A percentile compares a stretch with the other conserved stretches of the same genome.
Conservation (phyloP, 805 yeast species). For the Ogataea trehalophila region DNA sequence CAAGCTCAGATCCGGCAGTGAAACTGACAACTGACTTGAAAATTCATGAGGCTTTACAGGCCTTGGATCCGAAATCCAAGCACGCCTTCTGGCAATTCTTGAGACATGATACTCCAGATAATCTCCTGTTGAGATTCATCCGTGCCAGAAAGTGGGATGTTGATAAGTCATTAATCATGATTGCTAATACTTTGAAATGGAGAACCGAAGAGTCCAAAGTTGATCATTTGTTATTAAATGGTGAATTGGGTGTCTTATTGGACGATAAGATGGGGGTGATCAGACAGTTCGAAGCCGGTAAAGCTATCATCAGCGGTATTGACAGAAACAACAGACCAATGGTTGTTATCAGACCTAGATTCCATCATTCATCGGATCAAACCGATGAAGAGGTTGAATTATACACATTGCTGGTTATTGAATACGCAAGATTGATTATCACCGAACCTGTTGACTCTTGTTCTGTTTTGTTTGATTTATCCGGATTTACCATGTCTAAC, state of each 20-base stretch:
- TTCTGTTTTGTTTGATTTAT: constrained; percentile 78
- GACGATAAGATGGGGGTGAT: constrained; percentile 41
- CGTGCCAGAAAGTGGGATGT: constrained; percentile 86
- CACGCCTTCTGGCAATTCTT: constrained; percentile 53
- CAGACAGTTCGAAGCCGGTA: constrained; percentile 56
- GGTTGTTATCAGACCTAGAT: constrained; percentile 72
- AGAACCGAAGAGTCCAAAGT: constrained; percentile 56
- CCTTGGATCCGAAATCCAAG: constrained; percentile 49
- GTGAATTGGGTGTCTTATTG: constrained; percentile 61
- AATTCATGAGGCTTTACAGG: constrained; percentile 46
- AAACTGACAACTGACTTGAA: constrained; percentile 29
- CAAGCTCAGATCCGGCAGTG: constrained; percentile 25
- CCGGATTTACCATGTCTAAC: constrained; percentile 81
- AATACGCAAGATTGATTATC: constrained; percentile 71
- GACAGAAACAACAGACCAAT: constrained; percentile 76
- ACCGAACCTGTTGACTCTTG: constrained; percentile 75
- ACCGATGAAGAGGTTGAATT: constrained; percentile 66
- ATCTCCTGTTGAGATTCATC: constrained; percentile 65
- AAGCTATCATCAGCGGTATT: constrained; percentile 68
- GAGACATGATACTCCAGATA: constrained; percentile 80
- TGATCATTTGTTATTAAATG: constrained; percentile 58
- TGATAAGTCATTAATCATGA: constrained; percentile 63
- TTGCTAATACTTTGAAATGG: constrained; percentile 73
- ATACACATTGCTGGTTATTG: constrained; percentile 73
- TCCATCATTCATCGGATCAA: constrained; percentile 68